Percentiles rank a stretch among this genome's conserved stretches.
Evolutionary conservation across 2,329 filamentous ascomycete species (phyloP).

Genomic region (Scedosporium apiospermum): DNA sequence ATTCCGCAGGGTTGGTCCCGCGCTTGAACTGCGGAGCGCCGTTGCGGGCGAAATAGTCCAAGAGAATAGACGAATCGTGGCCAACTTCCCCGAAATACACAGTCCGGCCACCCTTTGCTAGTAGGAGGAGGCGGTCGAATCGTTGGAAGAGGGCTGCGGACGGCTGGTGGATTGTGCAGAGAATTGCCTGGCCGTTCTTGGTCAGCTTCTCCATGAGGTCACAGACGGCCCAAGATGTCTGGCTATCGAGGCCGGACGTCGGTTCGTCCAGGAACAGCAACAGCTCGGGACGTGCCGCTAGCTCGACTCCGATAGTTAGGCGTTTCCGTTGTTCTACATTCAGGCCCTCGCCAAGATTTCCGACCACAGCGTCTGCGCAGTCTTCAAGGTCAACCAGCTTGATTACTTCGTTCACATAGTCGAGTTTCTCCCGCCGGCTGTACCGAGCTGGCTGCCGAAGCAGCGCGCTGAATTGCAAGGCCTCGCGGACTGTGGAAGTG

Average conservation of each 20-base stretch:
- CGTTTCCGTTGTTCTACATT: constrained; percentile 43
- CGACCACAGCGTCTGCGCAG: constrained; percentile 45
- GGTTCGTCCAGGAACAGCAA: constrained; percentile 46
- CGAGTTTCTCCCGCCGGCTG: constrained; percentile 37
- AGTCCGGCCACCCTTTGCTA: constrained; percentile 42
- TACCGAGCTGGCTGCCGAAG: constrained; percentile 34
- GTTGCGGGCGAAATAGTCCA: constrained; percentile 52
- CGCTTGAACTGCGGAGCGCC: constrained; percentile 42
- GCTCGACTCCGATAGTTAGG: constrained; percentile 38
- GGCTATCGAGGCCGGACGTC: constrained; percentile 44
- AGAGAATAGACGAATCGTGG: constrained; percentile 33
- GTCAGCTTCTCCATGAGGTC: constrained; percentile 59
- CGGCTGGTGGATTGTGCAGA: constrained; percentile 44
- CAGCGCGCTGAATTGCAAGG: constrained; percentile 30
- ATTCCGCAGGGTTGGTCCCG: constrained; percentile 59
- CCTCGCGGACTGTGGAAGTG: constrained; percentile 36
- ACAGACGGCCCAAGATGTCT: constrained; percentile 63
- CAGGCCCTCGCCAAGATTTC: constrained; percentile 30
- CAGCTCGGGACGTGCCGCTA: constrained; percentile 33
- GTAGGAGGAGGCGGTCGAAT: constrained; percentile 48
- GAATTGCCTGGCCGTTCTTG: constrained; percentile 36
- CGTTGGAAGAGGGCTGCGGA: constrained; percentile 27
- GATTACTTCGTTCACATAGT: constrained; percentile 44
- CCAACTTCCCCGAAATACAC: constrained; percentile 53
- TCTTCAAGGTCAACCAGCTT: constrained; percentile 45